These are phyloP conservation scores for Blastobotrys attinorum DNA, from an alignment of 805 yeast genomes.

Conservation along the genomic window DNA sequence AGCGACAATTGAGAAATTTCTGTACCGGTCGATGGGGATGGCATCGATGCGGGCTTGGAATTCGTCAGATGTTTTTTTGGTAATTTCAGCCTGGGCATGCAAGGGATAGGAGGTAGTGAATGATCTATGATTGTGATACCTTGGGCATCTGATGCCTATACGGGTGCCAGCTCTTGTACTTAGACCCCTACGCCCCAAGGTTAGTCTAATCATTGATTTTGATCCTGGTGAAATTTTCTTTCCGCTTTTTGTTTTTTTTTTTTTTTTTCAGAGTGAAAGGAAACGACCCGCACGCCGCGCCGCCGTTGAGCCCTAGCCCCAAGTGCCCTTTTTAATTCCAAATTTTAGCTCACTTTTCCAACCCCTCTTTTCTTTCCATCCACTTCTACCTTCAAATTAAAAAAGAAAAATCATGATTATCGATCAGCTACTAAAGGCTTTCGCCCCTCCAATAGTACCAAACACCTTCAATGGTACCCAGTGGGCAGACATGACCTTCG, in stretches of 20 bases:
- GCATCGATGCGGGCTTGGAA: conserved; percentile 52
- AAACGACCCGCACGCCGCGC: not conserved
- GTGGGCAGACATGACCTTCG: conserved; percentile 48
- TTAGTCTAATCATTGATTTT: too few species aligned
- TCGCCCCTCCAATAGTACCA: not conserved
- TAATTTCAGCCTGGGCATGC: not conserved
- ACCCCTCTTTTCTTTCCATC: not conserved
- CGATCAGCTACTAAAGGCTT: not conserved
- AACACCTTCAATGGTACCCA: conserved; percentile 27
- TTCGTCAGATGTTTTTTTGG: not conserved
- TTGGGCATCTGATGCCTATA: too few species aligned
- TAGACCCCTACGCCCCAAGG: too few species aligned
- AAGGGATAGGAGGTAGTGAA: not conserved
- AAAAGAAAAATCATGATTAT: too few species aligned
- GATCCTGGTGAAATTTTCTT: too few species aligned
- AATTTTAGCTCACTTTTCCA: too few species aligned
- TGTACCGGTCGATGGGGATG: conserved; percentile 74
- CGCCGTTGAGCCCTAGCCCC: too few species aligned
- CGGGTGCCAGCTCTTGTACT: too few species aligned
- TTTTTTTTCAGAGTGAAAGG: too few species aligned
- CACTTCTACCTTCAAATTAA: not conserved
- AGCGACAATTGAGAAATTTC: conserved; percentile 93
- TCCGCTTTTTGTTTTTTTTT: too few species aligned
- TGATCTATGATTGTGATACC: not conserved
- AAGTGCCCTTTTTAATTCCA: too few species aligned